A percentile compares a stretch with the other conserved stretches of the same genome.
Conservation (phyloP, 305 asterid genomes). For the Galium porrigens region DNA sequence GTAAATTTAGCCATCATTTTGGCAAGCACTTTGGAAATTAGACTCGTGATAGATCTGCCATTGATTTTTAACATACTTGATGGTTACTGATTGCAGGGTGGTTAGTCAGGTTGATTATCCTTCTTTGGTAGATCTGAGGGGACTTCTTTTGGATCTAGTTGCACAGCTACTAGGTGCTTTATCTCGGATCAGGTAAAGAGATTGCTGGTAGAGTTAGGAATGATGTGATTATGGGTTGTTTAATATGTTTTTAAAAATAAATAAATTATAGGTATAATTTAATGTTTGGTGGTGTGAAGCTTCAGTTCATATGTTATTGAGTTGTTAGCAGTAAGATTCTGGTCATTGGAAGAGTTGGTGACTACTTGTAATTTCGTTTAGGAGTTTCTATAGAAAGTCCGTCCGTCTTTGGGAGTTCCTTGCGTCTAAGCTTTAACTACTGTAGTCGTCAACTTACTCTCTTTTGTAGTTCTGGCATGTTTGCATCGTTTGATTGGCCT, state of each 20-base stretch:
- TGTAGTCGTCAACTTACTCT: too few species aligned
- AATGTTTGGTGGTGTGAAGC: background rate
- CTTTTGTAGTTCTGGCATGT: too few species aligned
- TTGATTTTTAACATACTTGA: conserved; percentile 7
- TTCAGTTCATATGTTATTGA: background rate
- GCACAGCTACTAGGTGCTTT: conserved; percentile 98
- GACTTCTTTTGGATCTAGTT: conserved; percentile 92
- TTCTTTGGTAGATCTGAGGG: conserved; percentile 94
- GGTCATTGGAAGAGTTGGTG: background rate
- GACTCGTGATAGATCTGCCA: background rate
- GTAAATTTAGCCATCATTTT: background rate
- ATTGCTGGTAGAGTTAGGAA: background rate
- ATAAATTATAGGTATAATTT: background rate
- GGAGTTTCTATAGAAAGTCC: background rate
- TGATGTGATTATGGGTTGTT: background rate
- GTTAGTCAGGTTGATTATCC: conserved; percentile 98
- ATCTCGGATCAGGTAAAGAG: conserved; percentile 72
- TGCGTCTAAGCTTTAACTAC: background rate
- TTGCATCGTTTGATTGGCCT: too few species aligned
- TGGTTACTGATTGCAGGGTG: conserved; percentile 45
- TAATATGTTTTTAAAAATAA: background rate
- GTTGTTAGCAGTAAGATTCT: conserved; percentile 2
- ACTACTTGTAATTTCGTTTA: background rate
- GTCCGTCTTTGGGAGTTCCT: too few species aligned
- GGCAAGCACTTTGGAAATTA: conserved; percentile 5